Base-by-base conservation (phyloP, 176 grass and related monocot species). In the Panicum miliaceum region DNA sequence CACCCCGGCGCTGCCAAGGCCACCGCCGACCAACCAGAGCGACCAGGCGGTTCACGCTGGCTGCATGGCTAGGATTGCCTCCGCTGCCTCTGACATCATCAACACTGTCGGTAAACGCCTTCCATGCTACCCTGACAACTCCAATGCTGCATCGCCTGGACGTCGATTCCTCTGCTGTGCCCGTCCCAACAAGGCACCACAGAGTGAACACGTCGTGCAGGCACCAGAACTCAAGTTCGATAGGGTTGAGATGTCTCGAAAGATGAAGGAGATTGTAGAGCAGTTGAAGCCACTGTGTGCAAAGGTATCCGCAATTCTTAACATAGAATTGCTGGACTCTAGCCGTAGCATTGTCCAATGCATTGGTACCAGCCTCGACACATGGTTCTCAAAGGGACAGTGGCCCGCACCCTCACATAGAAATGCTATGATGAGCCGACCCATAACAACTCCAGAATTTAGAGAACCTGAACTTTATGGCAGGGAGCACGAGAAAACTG, bases 381-480 rank as follows among this genome's bases (percentile, higher is more conserved):
- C 2, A 15, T 0, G 45, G 29, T 2, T 25, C 12, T 20, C 48
- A 1, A 18, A 51, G 0, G 10, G 10, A 51, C 12, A 18, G 18
- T 51, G 48, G 48, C 48, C 3, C 48, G 5, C 15, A 18, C 48
- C 48, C 48, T 51, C 5, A 18, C 48, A 12, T 51, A 51, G 0
- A 51, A 51, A 51, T 6, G 4, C 48, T 51, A n/a, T n/a, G n/a
- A 51, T 51, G 48, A 18, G 14, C 18, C 50, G 50, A 52, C 50
- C 51, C 4, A 19, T 53, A 53, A 53, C 51, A 0, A 22, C 19
- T 20, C 3, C 19, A 22, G 20, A 57, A 7, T 57, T 2, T 5
- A 13, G 13, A 32, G 74, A 85, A 12, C 7, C 53, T 68, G 18
- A 80, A 26, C 2, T 91, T 54, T 50, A 80, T 38, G 80, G 84